These are phyloP conservation scores for Cyclotella baltica DNA, from an alignment of 108 stramenopile genomes.

Conservation along the genomic window DNA sequence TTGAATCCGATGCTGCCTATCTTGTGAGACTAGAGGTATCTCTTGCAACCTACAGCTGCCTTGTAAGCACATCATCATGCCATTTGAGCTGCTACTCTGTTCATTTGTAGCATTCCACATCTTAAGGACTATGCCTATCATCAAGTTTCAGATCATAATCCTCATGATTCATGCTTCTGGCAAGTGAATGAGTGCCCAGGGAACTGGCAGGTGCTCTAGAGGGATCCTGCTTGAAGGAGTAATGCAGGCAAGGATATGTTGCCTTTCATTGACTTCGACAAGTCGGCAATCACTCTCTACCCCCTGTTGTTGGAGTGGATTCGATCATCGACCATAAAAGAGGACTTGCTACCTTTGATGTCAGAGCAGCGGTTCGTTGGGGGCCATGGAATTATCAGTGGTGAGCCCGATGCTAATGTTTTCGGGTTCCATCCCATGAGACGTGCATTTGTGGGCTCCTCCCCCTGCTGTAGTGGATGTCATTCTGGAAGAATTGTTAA, in stretches of 20 bases:
- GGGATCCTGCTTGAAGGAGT: constrained; percentile 30
- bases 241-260: constrained; percentile 18
- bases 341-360: background rate
- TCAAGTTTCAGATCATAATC: background rate
- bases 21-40: too few species aligned
- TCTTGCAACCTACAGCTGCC: too few species aligned
- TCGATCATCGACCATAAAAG: background rate
- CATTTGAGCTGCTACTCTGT: too few species aligned
- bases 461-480: constrained; percentile 33
- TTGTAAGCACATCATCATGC: too few species aligned
- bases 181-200: constrained; percentile 34
- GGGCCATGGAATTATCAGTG: constrained; percentile 36
- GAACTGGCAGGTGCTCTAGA: constrained; percentile 34
- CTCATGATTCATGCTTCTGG: constrained; percentile 39
- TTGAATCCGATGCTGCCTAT: too few species aligned
- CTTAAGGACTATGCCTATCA: too few species aligned
- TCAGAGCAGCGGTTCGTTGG: constrained; percentile 26
- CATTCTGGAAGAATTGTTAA: constrained; percentile 39
- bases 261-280: background rate
- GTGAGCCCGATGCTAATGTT: constrained; percentile 7
- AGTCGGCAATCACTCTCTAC: constrained; percentile 28
- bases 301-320: constrained; percentile 28
- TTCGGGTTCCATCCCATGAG: constrained; percentile 25
- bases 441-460: constrained; percentile 30
- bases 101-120: too few species aligned